phyloP scores from a whole-genome alignment of 768 basidiomycete genomes.

The Suillus alpinus region DNA sequence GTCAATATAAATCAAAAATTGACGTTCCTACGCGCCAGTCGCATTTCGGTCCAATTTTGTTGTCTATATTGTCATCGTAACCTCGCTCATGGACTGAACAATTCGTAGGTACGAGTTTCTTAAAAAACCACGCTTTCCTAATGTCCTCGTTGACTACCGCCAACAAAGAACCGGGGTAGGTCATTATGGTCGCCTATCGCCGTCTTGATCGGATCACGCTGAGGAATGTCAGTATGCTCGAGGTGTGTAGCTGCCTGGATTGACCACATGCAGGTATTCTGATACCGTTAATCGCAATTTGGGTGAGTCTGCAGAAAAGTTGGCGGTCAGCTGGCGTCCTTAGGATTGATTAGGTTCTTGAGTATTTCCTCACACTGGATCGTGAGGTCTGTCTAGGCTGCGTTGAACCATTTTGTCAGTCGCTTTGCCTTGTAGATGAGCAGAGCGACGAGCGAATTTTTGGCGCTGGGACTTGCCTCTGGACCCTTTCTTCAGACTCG shows the following conservation, averaged over 20 bases:
- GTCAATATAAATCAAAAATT: too few relatives aligned
- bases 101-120: neutral
- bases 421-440: too few relatives aligned
- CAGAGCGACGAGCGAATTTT: too few relatives aligned
- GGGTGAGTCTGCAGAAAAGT: neutral
- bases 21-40: too few relatives aligned
- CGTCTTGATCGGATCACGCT: neutral
- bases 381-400: neutral
- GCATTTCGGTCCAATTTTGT: too few relatives aligned
- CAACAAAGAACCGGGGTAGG: neutral
- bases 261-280: neutral
- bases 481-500: too few relatives aligned
- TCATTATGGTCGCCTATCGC: neutral
- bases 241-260: neutral
- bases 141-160: neutral
- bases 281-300: neutral
- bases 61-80: neutral
- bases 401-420: neutral
- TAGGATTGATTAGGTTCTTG: neutral
- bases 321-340: neutral
- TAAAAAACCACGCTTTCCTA: neutral
- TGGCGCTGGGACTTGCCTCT: too few relatives aligned
- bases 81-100: neutral
- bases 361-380: neutral
- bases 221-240: neutral